These are phyloP conservation scores for Colletotrichum zoysiae DNA, from an alignment of 2,329 filamentous ascomycete species.

Conservation along the genomic window DNA sequence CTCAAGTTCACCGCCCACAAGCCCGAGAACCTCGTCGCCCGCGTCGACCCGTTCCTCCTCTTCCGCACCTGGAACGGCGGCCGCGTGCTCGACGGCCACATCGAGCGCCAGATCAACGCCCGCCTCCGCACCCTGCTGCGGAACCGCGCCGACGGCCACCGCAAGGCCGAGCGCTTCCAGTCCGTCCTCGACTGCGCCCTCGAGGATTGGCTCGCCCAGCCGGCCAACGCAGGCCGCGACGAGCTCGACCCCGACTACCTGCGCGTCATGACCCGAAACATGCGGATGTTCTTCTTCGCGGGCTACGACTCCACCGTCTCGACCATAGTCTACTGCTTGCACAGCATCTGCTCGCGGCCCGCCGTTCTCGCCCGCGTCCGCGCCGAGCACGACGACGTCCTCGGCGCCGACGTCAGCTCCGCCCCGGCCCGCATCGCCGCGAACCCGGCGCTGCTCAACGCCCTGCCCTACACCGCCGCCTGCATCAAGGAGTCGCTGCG, in stretches of 20 bases:
- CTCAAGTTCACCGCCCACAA: constrained; percentile 41
- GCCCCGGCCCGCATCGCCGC: constrained; percentile 33
- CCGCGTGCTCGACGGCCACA: constrained; percentile 46
- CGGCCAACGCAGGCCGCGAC: constrained; percentile 39
- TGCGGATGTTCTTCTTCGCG: constrained; percentile 54
- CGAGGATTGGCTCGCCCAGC: constrained; percentile 48
- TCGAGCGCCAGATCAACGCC: constrained; percentile 47
- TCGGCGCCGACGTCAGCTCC: constrained; percentile 51
- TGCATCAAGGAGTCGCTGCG: constrained; percentile 68
- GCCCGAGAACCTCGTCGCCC: constrained; percentile 41
- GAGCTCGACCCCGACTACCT: constrained; percentile 47
- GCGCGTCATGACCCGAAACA: constrained; percentile 47
- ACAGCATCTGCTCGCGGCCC: constrained; percentile 49
- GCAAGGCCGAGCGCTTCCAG: constrained; percentile 36
- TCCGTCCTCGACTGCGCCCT: constrained; percentile 51
- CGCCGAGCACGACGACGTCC: constrained; percentile 64
- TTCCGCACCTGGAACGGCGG: constrained; percentile 51
- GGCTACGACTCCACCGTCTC: constrained; percentile 55
- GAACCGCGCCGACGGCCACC: constrained; percentile 42
- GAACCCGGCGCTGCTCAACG: constrained; percentile 61
- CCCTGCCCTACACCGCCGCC: constrained; percentile 65
- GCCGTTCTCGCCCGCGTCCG: constrained; percentile 47
- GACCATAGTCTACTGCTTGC: constrained; percentile 49
- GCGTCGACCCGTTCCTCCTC: constrained; percentile 47
- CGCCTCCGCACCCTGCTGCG: constrained; percentile 44